Percentiles rank a stretch among this genome's conserved stretches.
Conservation (phyloP, 148 eudicot species). For the Silene uniflora region DNA sequence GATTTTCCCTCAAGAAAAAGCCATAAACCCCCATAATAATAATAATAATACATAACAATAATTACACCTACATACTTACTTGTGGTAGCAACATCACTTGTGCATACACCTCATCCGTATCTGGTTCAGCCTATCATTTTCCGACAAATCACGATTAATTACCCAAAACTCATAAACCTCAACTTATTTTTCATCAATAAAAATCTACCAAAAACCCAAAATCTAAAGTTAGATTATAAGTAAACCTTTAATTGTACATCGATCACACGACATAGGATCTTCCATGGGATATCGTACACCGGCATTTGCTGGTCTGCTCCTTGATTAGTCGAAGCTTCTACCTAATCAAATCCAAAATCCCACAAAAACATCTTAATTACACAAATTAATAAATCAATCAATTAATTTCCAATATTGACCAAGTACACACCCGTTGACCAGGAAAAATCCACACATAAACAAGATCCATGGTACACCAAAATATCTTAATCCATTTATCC, state of each 20-base stretch:
- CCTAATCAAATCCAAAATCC: slow-evolving; percentile 37
- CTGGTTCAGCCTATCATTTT: slow-evolving; percentile 68
- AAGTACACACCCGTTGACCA: slow-evolving; percentile 12
- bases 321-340: slow-evolving; percentile 95
- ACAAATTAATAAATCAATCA: background rate
- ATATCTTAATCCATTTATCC: too few species aligned
- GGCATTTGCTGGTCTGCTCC: slow-evolving; percentile 93
- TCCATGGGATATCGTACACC: slow-evolving; percentile 72
- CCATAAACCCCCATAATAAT: background rate
- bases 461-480: background rate
- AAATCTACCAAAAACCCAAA: background rate
- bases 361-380: background rate
- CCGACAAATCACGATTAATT: background rate
- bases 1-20: background rate
- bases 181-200: background rate
- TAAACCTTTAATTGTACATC: slow-evolving; percentile 73
- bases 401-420: slow-evolving; percentile 14
- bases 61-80: slow-evolving; percentile 41
- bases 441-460: slow-evolving; percentile 11
- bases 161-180: background rate
- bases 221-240: background rate
- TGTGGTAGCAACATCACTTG: slow-evolving; percentile 78
- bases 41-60: background rate
- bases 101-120: slow-evolving; percentile 94
- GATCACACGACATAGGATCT: slow-evolving; percentile 81